phyloP scores from a whole-genome alignment of 176 grass and related monocot species.

The Paspalum notatum region DNA sequence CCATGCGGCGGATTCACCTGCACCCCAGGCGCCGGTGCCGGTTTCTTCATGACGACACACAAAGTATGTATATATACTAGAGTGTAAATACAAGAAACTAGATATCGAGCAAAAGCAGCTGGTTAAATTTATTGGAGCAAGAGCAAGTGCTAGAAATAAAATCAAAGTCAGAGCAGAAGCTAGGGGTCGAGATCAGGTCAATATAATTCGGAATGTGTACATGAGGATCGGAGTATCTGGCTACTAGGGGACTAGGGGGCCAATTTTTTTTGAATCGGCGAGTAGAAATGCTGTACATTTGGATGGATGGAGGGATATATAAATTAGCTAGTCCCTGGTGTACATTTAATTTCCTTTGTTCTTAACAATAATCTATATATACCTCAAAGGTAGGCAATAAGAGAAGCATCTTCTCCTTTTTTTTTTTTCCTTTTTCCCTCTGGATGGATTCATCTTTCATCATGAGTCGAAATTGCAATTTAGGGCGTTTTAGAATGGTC shows the following conservation, averaged over 20 bases:
- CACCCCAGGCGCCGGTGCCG: neutral
- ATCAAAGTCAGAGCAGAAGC: neutral
- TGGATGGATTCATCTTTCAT: neutral
- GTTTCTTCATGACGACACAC: neutral
- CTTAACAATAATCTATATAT: neutral
- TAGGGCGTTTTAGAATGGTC: neutral
- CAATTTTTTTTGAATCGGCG: neutral
- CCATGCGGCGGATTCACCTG: conserved; percentile 18
- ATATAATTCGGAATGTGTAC: neutral
- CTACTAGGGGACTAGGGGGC: neutral
- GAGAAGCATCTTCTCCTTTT: neutral
- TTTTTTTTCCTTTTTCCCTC: neutral
- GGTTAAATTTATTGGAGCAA: neutral
- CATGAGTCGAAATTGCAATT: neutral
- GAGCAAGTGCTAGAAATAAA: neutral
- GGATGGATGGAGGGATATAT: neutral
- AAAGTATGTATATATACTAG: too few relatives aligned
- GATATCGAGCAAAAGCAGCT: neutral
- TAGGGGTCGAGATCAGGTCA: neutral
- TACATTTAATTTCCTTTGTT: neutral
- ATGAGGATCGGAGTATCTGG: neutral
- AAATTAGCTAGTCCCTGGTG: neutral
- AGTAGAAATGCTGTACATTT: conserved; percentile 17
- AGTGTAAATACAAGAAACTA: conserved; percentile 34
- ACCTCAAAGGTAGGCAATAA: neutral